These are phyloP conservation scores for Pseudogymnoascus sp. DNA, from an alignment of 2,329 filamentous ascomycete species.

Conservation along the genomic window DNA sequence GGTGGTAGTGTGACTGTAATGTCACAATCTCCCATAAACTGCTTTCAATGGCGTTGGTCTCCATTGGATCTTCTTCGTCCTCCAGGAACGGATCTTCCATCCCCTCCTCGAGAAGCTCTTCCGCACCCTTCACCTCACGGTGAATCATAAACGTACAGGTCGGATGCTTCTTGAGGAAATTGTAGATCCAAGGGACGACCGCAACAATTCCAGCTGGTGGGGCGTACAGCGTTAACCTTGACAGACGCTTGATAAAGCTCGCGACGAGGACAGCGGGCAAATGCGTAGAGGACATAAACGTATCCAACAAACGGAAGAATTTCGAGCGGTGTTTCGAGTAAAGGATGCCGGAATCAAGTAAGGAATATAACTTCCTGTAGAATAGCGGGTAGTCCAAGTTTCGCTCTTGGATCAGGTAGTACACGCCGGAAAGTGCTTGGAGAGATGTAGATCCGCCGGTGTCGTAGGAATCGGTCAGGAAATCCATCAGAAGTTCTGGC, in stretches of 20 bases:
- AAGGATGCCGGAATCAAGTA: constrained; percentile 75
- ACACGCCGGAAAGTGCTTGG: constrained; percentile 83
- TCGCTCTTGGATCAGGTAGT: constrained; percentile 85
- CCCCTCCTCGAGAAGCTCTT: constrained; percentile 52
- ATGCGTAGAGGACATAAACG: constrained; percentile 85
- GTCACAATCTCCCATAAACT: constrained; percentile 92
- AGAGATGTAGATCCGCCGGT: constrained; percentile 78
- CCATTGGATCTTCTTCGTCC: constrained; percentile 71
- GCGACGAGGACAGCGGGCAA: constrained; percentile 84
- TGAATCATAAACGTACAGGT: constrained; percentile 95
- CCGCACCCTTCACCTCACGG: constrained; percentile 53
- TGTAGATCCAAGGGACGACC: constrained; percentile 90
- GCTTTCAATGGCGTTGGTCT: constrained; percentile 81
- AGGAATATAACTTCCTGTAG: constrained; percentile 86
- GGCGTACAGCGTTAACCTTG: constrained; percentile 74
- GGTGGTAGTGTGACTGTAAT: constrained; percentile 87
- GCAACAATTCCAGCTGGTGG: constrained; percentile 84
- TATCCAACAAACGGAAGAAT: constrained; percentile 87
- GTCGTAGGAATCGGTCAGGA: constrained; percentile 89
- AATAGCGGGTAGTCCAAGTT: constrained; percentile 96
- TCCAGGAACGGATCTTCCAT: constrained; percentile 67
- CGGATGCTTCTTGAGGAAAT: constrained; percentile 82
- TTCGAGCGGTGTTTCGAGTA: constrained; percentile 91
- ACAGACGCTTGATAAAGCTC: constrained; percentile 91
- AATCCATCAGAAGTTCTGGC: constrained; percentile 88